phyloP scores from a whole-genome alignment of 116 monocot genomes.

The Phalaenopsis hybrid region DNA sequence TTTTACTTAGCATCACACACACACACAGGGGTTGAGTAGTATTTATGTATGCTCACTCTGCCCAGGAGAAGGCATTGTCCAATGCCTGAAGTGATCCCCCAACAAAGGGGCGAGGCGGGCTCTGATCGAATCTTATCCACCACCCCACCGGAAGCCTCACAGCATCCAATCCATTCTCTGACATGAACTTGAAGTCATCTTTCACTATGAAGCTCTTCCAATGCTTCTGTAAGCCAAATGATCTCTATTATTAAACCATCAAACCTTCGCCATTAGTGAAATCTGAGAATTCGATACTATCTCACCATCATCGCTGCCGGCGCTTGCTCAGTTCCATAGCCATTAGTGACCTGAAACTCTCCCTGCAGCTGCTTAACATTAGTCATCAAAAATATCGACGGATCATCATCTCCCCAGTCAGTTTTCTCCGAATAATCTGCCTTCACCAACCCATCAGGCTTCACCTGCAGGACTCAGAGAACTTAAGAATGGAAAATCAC shows the following conservation, averaged over 20 bases:
- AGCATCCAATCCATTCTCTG: conserved; percentile 40
- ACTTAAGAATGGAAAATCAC: background rate
- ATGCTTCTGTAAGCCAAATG: conserved; percentile 35
- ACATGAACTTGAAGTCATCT: conserved; percentile 59
- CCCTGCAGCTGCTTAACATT: conserved; percentile 1
- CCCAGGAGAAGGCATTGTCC: conserved; percentile 73
- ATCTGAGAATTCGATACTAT: background rate
- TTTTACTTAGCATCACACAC: no score
- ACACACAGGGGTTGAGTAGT: no score
- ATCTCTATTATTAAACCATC: background rate
- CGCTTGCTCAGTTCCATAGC: conserved; percentile 18
- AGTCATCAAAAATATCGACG: conserved; percentile 11
- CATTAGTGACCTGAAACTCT: conserved; percentile 28
- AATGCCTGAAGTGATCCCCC: conserved; percentile 54
- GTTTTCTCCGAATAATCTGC: conserved; percentile 14
- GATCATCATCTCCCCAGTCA: conserved; percentile 19
- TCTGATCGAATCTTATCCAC: conserved; percentile 60
- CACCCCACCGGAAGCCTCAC: conserved; percentile 77
- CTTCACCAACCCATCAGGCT: conserved; percentile 6
- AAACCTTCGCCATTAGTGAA: background rate
- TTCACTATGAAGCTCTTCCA: conserved; percentile 68
- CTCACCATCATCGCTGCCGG: conserved; percentile 13
- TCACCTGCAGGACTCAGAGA: background rate
- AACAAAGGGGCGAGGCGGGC: conserved; percentile 58
- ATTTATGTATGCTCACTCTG: conserved; percentile 34